Percentiles rank a stretch among this genome's conserved stretches.
These are phyloP conservation scores for Colletotrichum agaves DNA, from an alignment of 2,329 filamentous ascomycete species.

Conservation along the genomic window DNA sequence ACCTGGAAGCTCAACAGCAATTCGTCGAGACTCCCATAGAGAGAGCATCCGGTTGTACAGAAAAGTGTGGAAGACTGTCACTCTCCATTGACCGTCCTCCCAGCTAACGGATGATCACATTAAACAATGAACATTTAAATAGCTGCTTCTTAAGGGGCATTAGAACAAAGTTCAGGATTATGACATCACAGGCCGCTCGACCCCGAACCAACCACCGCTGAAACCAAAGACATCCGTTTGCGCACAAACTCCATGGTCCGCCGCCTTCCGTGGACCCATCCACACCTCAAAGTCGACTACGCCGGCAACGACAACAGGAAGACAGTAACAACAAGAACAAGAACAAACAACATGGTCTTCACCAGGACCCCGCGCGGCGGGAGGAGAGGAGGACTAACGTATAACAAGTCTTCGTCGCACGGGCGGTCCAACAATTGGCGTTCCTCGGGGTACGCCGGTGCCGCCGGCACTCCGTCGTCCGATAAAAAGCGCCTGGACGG, in stretches of 20 bases:
- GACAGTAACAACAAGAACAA: background rate
- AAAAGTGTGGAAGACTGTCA: background rate
- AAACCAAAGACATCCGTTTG: constrained; percentile 1
- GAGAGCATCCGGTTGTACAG: background rate
- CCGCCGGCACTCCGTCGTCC: constrained; percentile 35
- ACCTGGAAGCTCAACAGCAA: background rate
- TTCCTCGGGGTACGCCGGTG: background rate
- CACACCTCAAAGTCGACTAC: constrained; percentile 30
- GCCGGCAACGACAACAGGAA: background rate
- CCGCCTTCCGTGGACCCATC: constrained; percentile 34
- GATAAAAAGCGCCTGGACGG: constrained; percentile 48
- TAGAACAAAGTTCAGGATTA: background rate
- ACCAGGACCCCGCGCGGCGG: constrained; percentile 22
- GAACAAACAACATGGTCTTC: constrained; percentile 12
- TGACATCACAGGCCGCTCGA: constrained; percentile 16
- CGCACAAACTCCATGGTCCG: constrained; percentile 24
- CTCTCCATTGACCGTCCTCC: background rate
- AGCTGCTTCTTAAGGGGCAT: too few relatives aligned
- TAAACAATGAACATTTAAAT: too few relatives aligned
- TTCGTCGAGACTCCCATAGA: too few relatives aligned
- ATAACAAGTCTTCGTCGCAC: background rate
- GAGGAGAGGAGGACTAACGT: constrained; percentile 22
- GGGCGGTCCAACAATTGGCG: background rate
- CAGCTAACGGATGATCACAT: background rate
- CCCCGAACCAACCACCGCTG: background rate